Evolutionary conservation across 2,329 filamentous ascomycete genomes (phyloP).

Genomic region (Fusarium sp.): DNA sequence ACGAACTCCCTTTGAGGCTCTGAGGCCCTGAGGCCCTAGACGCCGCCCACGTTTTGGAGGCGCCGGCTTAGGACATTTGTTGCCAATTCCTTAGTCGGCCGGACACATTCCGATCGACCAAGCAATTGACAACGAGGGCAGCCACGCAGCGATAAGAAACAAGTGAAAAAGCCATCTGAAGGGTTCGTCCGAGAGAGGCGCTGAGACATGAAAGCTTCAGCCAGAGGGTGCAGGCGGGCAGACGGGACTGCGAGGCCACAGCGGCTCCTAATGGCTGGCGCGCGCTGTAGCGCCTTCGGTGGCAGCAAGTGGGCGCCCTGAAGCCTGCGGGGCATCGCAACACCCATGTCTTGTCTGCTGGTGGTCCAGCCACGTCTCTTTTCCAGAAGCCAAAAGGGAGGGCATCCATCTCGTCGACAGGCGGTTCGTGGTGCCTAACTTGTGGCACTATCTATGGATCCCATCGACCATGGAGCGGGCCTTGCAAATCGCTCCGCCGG

Average conservation of each 20-base stretch:
- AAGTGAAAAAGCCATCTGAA: constrained; percentile 5
- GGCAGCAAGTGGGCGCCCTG: constrained; percentile 17
- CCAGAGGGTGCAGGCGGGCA: not conserved
- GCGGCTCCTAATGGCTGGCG: constrained; percentile 28
- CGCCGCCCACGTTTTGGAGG: not conserved
- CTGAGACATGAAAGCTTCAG: constrained; percentile 23
- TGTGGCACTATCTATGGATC: not conserved
- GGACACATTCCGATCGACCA: not conserved
- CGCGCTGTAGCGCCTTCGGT: constrained; percentile 19
- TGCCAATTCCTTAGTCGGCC: not conserved
- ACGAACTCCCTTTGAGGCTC: not conserved
- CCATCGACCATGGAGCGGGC: constrained; percentile 10
- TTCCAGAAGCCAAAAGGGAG: constrained; percentile 31
- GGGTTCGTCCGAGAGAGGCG: constrained; percentile 34
- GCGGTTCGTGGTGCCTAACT: too few relatives aligned
- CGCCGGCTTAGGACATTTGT: constrained; percentile 5
- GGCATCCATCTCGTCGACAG: constrained; percentile 2
- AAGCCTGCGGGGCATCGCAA: constrained; percentile 25
- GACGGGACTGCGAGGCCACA: not conserved
- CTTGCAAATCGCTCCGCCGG: constrained; percentile 26
- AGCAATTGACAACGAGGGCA: not conserved
- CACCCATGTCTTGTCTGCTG: constrained; percentile 19
- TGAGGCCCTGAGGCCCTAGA: not conserved
- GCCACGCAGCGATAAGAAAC: not conserved
- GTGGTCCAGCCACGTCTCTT: constrained; percentile 7